These are phyloP conservation scores for Gastrodia elata DNA, from an alignment of 106 monocot genomes.

Conservation along the genomic window DNA sequence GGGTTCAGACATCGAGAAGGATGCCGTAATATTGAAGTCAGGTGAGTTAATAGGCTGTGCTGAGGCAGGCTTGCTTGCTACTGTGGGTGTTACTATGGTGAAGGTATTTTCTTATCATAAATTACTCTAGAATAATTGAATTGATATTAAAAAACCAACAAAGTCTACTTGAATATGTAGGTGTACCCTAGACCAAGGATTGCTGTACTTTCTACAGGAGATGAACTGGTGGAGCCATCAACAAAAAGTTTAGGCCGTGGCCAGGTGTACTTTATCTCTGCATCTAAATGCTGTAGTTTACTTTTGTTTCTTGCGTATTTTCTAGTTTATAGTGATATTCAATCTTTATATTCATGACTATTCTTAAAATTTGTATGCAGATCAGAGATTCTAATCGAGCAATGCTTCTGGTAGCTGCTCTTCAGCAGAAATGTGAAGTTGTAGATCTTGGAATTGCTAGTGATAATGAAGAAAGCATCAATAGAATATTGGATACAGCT, in stretches of 20 bases:
- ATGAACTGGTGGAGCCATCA: conserved; percentile 77
- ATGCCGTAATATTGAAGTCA: conserved; percentile 54
- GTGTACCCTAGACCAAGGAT: conserved; percentile 66
- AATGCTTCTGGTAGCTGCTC: conserved; percentile 75
- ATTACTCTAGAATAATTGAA: not conserved
- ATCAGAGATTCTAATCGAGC: conserved; percentile 93
- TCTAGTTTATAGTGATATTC: not conserved
- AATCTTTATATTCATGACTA: not conserved
- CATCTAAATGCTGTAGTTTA: not conserved
- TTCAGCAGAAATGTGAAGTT: conserved; percentile 66
- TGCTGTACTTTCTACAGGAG: conserved; percentile 81
- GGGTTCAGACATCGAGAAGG: conserved; percentile 87
- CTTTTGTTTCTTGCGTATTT: not conserved
- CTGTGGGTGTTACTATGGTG: conserved; percentile 59
- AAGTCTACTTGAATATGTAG: conserved; percentile 17
- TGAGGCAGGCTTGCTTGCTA: conserved; percentile 87
- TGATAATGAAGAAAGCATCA: conserved; percentile 59
- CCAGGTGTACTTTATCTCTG: conserved; percentile 37
- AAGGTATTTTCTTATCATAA: conserved; percentile 47
- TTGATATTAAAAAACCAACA: not conserved
- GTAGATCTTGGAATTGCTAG: conserved; percentile 76
- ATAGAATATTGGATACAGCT: conserved; percentile 34
- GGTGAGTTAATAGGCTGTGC: conserved; percentile 63
- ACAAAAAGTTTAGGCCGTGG: conserved; percentile 52
- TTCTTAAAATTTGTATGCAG: conserved; percentile 27